These are phyloP conservation scores for Beauveria brongniartii DNA, from an alignment of 2,329 filamentous ascomycete genomes.

Conservation along the genomic window DNA sequence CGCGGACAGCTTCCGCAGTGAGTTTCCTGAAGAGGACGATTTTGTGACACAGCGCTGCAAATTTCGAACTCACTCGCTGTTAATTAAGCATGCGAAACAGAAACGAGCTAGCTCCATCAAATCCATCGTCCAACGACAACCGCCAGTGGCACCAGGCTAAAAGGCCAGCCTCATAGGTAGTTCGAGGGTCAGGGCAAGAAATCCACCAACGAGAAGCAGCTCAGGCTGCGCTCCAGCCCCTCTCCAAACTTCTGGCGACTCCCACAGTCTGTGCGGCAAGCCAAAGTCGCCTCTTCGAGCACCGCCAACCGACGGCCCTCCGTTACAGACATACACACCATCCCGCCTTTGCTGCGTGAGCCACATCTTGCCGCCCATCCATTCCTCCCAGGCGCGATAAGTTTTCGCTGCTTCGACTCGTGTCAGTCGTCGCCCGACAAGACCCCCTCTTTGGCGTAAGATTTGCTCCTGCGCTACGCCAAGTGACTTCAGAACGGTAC, in stretches of 20 bases:
- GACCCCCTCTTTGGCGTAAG: neutral
- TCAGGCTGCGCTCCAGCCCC: neutral
- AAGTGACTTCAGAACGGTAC: conserved; percentile 4
- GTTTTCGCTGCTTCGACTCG: conserved; percentile 5
- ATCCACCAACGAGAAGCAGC: neutral
- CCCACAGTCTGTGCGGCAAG: conserved; percentile 7
- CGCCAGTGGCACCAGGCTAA: neutral
- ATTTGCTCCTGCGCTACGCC: neutral
- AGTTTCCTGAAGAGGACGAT: neutral
- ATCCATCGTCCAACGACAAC: neutral
- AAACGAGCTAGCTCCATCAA: neutral
- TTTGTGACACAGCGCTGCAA: neutral
- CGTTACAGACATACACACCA: conserved; percentile 8
- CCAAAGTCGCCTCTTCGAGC: conserved; percentile 5
- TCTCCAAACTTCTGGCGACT: neutral
- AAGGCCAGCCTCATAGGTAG: neutral
- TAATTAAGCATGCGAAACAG: neutral
- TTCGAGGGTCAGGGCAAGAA: neutral
- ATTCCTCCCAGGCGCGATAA: neutral
- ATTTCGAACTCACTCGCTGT: neutral
- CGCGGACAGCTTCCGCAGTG: neutral
- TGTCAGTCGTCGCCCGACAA: neutral
- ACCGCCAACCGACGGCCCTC: conserved; percentile 3
- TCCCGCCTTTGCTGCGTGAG: neutral
- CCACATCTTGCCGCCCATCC: conserved; percentile 3